These are phyloP conservation scores for Microbotryum lychnidis-dioicae DNA, from an alignment of 1,284 basidiomycete genomes.

Conservation along the genomic window DNA sequence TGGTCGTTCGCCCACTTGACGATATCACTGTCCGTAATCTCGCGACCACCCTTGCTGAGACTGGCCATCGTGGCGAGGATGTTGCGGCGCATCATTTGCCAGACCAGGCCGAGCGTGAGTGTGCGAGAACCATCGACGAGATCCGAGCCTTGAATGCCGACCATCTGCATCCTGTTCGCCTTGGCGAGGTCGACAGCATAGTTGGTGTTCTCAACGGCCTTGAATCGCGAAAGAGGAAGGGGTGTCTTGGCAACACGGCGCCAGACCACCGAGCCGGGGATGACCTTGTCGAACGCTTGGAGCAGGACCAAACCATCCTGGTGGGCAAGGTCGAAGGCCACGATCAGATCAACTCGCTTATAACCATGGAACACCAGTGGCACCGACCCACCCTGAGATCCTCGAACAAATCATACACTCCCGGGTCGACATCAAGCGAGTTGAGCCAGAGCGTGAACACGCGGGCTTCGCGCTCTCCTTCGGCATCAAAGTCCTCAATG, in stretches of 20 bases:
- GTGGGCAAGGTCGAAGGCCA: not conserved
- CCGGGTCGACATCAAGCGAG: constrained; percentile 88
- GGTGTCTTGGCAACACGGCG: constrained; percentile 82
- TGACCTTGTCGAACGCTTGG: constrained; percentile 93
- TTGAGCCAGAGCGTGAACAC: constrained; percentile 99
- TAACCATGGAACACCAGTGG: not conserved
- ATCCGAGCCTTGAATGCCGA: constrained; percentile 95
- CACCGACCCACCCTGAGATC: constrained; percentile 60
- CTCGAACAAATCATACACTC: constrained; percentile 93
- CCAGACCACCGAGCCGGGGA: constrained; percentile 88
- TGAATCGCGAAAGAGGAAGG: constrained; percentile 84
- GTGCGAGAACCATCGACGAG: constrained; percentile 89
- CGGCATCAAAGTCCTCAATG: constrained; percentile 96
- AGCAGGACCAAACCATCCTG: constrained; percentile 75
- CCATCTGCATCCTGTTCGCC: constrained; percentile 87
- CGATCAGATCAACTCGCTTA: not conserved
- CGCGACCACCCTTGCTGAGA: constrained; percentile 65
- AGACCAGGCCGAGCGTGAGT: constrained; percentile 87
- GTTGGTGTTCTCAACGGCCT: constrained; percentile 97
- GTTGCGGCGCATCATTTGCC: constrained; percentile 90
- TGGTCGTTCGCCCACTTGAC: constrained; percentile 92
- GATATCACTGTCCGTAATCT: constrained; percentile 85
- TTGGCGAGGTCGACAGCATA: constrained; percentile 88
- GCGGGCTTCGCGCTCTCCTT: constrained; percentile 93
- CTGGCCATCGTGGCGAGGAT: constrained; percentile 84